A percentile compares a stretch with the other conserved stretches of the same genome.
These are phyloP conservation scores for Zygotorulaspora danielsina DNA, from an alignment of 805 yeast species.

Conservation along the genomic window DNA sequence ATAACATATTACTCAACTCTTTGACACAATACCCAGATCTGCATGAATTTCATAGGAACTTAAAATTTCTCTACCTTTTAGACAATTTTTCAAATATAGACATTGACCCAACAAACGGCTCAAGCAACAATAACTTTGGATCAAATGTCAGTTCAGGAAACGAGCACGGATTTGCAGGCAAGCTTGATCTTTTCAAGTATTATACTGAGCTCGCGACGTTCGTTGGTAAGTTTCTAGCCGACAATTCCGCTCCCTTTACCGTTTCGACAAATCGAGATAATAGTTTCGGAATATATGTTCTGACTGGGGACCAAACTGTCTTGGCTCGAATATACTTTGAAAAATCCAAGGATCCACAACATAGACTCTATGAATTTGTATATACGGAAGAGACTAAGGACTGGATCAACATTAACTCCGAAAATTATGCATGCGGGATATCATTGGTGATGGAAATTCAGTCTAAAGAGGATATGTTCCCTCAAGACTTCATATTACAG, in stretches of 20 bases:
- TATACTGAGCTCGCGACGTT: conserved; percentile 30
- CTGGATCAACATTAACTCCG: conserved; percentile 32
- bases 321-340: conserved; percentile 28
- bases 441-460: conserved; percentile 26
- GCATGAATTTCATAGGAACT: conserved; percentile 32
- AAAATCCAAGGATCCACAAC: conserved; percentile 22
- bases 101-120: conserved; percentile 22
- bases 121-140: conserved; percentile 8
- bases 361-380: conserved; percentile 29
- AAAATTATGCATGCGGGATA: conserved; percentile 28
- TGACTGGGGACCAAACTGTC: conserved; percentile 5
- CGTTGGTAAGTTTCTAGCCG: conserved; percentile 21
- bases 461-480: conserved; percentile 23
- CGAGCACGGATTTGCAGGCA: conserved; percentile 13
- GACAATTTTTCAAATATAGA: conserved; percentile 33
- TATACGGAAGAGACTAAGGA: conserved; percentile 19
- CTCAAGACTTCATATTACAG: conserved; percentile 22
- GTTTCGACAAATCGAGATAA: conserved; percentile 28
- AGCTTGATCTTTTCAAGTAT: conserved; percentile 34
- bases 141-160: conserved; percentile 4
- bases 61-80: conserved; percentile 31
- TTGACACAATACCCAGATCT: conserved; percentile 27
- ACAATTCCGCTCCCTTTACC: conserved; percentile 15
- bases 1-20: conserved; percentile 33
- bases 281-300: conserved; percentile 31